Evolutionary conservation across 2,329 filamentous ascomycete species (phyloP).

Genomic region (Geosmithia morbida): DNA sequence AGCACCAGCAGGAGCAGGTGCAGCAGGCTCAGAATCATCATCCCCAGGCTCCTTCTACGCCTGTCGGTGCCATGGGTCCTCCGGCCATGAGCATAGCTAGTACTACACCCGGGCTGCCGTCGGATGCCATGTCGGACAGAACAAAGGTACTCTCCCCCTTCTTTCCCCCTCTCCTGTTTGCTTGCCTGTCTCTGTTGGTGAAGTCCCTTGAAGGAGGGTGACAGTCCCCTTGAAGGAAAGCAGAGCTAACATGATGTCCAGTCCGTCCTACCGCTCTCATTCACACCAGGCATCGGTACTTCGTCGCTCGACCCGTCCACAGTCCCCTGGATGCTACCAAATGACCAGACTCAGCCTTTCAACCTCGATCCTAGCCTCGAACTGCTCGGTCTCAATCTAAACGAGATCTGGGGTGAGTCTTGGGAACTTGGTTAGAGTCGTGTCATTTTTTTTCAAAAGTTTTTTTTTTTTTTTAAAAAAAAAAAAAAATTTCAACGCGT

Average conservation of each 20-base stretch:
- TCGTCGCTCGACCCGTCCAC: conserved; percentile 18
- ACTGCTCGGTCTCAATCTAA: conserved; percentile 35
- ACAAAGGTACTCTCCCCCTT: conserved; percentile 18
- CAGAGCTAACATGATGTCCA: conserved; percentile 7
- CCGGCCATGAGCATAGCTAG: not conserved
- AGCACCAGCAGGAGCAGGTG: not conserved
- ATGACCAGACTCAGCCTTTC: conserved; percentile 20
- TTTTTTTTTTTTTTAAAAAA: too few relatives aligned
- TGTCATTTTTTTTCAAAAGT: conserved; percentile 2
- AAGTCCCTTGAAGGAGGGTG: too few relatives aligned
- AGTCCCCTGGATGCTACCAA: conserved; percentile 17
- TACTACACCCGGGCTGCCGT: conserved; percentile 6
- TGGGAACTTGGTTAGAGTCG: conserved; percentile 28
- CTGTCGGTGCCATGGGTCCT: conserved; percentile 3
- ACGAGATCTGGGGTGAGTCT: conserved; percentile 39
- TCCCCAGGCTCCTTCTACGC: conserved; percentile 3
- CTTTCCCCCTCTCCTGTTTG: conserved; percentile 3
- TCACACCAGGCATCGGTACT: conserved; percentile 18
- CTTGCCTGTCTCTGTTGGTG: too few relatives aligned
- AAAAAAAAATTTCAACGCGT: too few relatives aligned
- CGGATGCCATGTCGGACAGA: conserved; percentile 19
- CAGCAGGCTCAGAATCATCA: not conserved
- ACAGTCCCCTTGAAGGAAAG: not conserved
- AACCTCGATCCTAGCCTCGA: conserved; percentile 40
- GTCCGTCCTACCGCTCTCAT: conserved; percentile 26